Evolutionary conservation across 2,329 filamentous ascomycete species (phyloP).

Genomic region (Colletotrichum musae): DNA sequence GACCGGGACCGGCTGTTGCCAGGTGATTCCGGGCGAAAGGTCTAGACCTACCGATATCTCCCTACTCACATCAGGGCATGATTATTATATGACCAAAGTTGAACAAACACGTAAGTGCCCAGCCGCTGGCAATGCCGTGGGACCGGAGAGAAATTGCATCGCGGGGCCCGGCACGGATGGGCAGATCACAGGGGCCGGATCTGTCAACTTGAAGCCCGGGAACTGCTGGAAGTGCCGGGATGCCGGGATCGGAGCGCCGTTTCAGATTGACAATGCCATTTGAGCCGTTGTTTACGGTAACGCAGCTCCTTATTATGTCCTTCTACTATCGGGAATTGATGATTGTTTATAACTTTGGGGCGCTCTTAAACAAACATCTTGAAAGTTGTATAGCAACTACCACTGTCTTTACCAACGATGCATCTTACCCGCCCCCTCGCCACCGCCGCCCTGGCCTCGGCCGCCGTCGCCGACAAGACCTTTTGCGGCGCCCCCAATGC

Average conservation of each 20-base stretch:
- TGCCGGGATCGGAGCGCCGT: conserved; percentile 1
- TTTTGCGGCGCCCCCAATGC: conserved; percentile 46
- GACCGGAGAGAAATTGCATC: not conserved
- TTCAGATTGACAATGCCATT: conserved; percentile 27
- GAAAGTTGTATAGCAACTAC: too few species aligned
- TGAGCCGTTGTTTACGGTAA: conserved; percentile 19
- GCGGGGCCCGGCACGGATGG: not conserved
- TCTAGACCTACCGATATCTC: not conserved
- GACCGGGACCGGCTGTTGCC: too few species aligned
- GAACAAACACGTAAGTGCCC: not conserved
- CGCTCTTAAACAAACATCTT: too few species aligned
- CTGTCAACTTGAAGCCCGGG: too few species aligned
- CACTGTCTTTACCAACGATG: conserved; percentile 20
- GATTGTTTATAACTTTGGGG: not conserved
- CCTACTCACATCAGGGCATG: too few species aligned
- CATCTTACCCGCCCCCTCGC: conserved; percentile 4
- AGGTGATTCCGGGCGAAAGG: too few species aligned
- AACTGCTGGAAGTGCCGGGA: not conserved
- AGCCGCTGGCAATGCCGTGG: not conserved
- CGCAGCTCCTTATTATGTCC: not conserved
- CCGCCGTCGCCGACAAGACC: conserved; percentile 26
- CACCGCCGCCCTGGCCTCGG: conserved; percentile 18
- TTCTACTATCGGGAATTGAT: not conserved
- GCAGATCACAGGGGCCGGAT: too few species aligned
- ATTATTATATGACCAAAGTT: not conserved